Evolutionary conservation across 78 protist genomes (phyloP).

Genomic region (Acrasis kona): DNA sequence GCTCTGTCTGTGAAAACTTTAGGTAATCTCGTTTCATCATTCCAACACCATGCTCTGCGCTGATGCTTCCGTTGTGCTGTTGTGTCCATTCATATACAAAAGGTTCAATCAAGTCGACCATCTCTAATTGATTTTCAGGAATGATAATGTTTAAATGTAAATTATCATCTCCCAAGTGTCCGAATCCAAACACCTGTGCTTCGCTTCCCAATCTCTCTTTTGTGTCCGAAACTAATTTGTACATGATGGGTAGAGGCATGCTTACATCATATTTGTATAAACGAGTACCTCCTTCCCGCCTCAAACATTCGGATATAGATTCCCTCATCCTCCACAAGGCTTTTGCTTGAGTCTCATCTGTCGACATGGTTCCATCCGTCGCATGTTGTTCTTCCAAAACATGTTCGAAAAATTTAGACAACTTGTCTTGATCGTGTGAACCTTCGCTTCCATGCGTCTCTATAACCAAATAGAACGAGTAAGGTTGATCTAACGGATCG

Average conservation of each 20-base stretch:
- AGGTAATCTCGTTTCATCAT: constrained; percentile 11
- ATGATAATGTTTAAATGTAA: constrained; percentile 39
- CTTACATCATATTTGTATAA: constrained; percentile 8
- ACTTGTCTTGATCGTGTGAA: constrained; percentile 62
- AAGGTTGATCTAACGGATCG: constrained; percentile 33
- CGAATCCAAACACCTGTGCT: constrained; percentile 24
- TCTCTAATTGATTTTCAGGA: neutral
- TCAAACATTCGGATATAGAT: neutral
- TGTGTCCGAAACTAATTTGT: constrained; percentile 14
- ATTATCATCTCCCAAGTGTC: constrained; percentile 62
- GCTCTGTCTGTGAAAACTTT: neutral
- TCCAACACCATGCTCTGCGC: constrained; percentile 67
- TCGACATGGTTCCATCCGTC: neutral
- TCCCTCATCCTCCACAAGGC: constrained; percentile 9
- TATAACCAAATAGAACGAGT: constrained; percentile 62
- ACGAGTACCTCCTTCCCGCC: neutral
- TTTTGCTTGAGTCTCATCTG: neutral
- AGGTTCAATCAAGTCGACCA: constrained; percentile 16
- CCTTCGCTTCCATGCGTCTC: constrained; percentile 73
- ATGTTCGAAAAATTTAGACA: neutral
- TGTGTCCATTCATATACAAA: constrained; percentile 32
- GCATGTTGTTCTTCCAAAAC: neutral
- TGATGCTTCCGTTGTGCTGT: constrained; percentile 7
- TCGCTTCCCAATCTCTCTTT: neutral
- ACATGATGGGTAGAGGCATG: constrained; percentile 10